Percentiles rank a stretch among this genome's conserved stretches.
Evolutionary conservation across 371 early-diverging fungal species (phyloP).

Genomic region (Mucor piriformis): DNA sequence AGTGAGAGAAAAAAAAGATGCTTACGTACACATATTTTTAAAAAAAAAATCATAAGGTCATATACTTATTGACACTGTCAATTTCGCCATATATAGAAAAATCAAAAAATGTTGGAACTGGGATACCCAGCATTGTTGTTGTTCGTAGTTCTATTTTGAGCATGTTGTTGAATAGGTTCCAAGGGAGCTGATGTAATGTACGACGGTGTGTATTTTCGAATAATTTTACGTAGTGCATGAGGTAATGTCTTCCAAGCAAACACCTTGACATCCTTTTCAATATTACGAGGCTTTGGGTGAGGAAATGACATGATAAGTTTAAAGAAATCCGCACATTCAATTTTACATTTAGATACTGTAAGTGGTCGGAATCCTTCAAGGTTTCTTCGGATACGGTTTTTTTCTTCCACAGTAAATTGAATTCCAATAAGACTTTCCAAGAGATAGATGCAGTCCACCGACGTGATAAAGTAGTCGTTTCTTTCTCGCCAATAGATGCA

Average conservation of each 20-base stretch:
- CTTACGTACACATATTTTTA: no score
- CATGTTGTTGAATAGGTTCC: slow-evolving; percentile 5
- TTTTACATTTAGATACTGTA: slow-evolving; percentile 74
- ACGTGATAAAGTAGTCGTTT: slow-evolving; percentile 76
- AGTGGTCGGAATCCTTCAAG: slow-evolving; percentile 79
- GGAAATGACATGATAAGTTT: slow-evolving; percentile 81
- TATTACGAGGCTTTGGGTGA: slow-evolving; percentile 82
- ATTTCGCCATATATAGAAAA: no score
- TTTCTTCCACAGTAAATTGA: slow-evolving; percentile 78
- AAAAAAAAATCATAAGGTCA: no score
- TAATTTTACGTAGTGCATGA: slow-evolving; percentile 67
- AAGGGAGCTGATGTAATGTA: slow-evolving; percentile 31
- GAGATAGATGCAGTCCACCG: slow-evolving; percentile 77
- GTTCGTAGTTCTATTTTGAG: no score
- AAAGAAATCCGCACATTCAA: slow-evolving; percentile 73
- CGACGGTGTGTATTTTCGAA: slow-evolving; percentile 61
- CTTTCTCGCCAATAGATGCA: slow-evolving; percentile 77
- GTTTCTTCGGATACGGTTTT: slow-evolving; percentile 83
- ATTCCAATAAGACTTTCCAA: slow-evolving; percentile 74
- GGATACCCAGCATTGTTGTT: no score
- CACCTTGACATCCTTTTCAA: slow-evolving; percentile 87
- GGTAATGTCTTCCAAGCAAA: slow-evolving; percentile 74
- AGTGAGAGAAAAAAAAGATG: no score
- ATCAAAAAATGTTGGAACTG: no score
- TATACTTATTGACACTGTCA: no score